phyloP scores from a whole-genome alignment of 1,139 yeast genomes.

The Hansenula sp. region DNA sequence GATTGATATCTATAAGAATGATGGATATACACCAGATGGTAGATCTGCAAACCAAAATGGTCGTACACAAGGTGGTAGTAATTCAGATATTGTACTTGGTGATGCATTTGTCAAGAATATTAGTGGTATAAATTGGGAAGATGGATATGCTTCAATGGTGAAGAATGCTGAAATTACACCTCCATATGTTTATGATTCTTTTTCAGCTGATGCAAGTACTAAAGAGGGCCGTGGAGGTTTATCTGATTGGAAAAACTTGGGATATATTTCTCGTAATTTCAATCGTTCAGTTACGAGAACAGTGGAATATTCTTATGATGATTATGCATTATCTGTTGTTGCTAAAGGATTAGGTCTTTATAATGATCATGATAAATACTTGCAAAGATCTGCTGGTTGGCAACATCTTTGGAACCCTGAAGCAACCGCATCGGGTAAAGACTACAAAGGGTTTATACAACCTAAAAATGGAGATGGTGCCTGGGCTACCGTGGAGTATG shows the following conservation, averaged over 20 bases:
- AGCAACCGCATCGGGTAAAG: constrained; percentile 18
- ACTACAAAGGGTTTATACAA: constrained; percentile 33
- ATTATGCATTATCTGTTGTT: constrained; percentile 32
- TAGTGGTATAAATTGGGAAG: constrained; percentile 27
- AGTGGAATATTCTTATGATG: constrained; percentile 36
- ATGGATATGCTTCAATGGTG: constrained; percentile 33
- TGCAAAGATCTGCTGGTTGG: constrained; percentile 34
- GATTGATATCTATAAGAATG: constrained; percentile 29
- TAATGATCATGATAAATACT: constrained; percentile 27
- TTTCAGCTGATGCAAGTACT: constrained; percentile 29
- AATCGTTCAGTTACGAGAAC: constrained; percentile 35
- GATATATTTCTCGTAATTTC: constrained; percentile 29
- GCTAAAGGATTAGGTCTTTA: constrained; percentile 29
- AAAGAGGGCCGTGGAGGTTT: constrained; percentile 33
- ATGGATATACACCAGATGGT: constrained; percentile 38
- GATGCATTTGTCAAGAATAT: constrained; percentile 34
- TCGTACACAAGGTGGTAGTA: constrained; percentile 37
- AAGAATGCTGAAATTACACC: constrained; percentile 35
- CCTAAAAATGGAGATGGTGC: constrained; percentile 31
- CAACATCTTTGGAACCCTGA: constrained; percentile 34
- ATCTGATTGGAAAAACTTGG: constrained; percentile 30
- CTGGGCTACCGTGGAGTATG: constrained; percentile 25
- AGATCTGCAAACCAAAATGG: constrained; percentile 37
- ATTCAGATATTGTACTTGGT: constrained; percentile 37
- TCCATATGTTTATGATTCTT: constrained; percentile 25